A percentile compares a stretch with the other conserved stretches of the same genome.
Conservation (phyloP, 371 early-diverging fungal species). For the Apophysomyces elegans region DNA sequence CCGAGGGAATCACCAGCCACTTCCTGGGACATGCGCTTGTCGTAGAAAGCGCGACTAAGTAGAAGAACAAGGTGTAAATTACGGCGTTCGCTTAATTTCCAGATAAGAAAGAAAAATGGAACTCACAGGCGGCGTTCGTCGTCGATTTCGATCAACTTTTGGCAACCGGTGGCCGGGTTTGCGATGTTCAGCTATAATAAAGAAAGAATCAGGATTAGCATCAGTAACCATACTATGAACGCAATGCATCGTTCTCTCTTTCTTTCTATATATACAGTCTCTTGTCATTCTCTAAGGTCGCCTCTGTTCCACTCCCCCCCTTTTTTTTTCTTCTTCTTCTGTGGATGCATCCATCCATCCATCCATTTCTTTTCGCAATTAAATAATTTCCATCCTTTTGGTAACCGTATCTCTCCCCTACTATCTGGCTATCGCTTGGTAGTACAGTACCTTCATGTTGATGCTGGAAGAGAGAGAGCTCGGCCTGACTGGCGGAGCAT, state of each 20-base stretch:
- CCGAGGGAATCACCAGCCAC: constrained; percentile 97
- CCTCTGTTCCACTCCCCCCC: neutral
- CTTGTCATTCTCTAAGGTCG: neutral
- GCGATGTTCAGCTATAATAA: constrained; percentile 93
- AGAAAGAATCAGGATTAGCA: too few species aligned
- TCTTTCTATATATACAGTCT: neutral
- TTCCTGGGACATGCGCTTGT: constrained; percentile 97
- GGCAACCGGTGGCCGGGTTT: constrained; percentile 98
- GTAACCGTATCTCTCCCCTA: neutral
- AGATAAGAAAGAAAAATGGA: too few species aligned
- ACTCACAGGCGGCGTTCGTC: constrained; percentile 95
- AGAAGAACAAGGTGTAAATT: neutral
- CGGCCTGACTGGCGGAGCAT: constrained; percentile 5
- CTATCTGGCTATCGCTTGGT: neutral
- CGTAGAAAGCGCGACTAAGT: constrained; percentile 93
- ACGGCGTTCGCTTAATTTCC: too few species aligned
- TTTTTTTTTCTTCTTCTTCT: neutral
- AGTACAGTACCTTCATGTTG: constrained; percentile 8
- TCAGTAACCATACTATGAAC: too few species aligned
- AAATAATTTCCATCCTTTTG: neutral
- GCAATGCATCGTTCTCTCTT: too few species aligned
- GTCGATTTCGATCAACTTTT: constrained; percentile 98
- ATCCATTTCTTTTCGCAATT: neutral
- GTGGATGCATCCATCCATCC: neutral
- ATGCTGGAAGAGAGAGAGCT: neutral